Percentiles rank a stretch among this genome's conserved stretches.
Evolutionary conservation across 345 rosid genomes (phyloP).

Genomic region (Turnera subulata): DNA sequence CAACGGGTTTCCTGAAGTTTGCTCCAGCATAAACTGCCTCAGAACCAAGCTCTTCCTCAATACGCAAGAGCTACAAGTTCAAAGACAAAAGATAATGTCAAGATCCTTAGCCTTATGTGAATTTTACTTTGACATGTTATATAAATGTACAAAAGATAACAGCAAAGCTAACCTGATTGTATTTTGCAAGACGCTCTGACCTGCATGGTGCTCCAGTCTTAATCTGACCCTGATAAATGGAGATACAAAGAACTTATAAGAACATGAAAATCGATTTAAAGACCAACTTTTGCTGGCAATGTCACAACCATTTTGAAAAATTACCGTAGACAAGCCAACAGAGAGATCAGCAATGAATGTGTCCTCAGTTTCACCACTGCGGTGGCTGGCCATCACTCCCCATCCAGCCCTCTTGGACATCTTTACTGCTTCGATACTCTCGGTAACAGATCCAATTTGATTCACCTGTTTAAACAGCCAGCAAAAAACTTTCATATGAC

Average conservation of each 20-base stretch:
- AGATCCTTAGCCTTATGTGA: background rate
- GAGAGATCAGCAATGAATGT: slow-evolving; percentile 58
- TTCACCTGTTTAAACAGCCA: slow-evolving; percentile 36
- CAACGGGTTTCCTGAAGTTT: slow-evolving; percentile 79
- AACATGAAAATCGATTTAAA: background rate
- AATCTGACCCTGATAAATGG: slow-evolving; percentile 49
- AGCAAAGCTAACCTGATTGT: slow-evolving; percentile 48
- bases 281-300: background rate
- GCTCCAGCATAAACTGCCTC: slow-evolving; percentile 84
- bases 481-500: background rate
- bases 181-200: slow-evolving; percentile 69
- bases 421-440: slow-evolving; percentile 52
- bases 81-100: background rate
- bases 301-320: background rate
- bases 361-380: slow-evolving; percentile 59
- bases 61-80: slow-evolving; percentile 60
- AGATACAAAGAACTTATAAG: background rate
- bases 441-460: slow-evolving; percentile 54
- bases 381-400: slow-evolving; percentile 59
- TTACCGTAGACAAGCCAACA: slow-evolving; percentile 53
- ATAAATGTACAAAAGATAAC: background rate
- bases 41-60: slow-evolving; percentile 88
- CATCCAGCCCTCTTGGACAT: slow-evolving; percentile 53
- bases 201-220: slow-evolving; percentile 74
- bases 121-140: background rate